Base-by-base conservation (phyloP, 768 basidiomycete species). In the Leccinum boreale region DNA sequence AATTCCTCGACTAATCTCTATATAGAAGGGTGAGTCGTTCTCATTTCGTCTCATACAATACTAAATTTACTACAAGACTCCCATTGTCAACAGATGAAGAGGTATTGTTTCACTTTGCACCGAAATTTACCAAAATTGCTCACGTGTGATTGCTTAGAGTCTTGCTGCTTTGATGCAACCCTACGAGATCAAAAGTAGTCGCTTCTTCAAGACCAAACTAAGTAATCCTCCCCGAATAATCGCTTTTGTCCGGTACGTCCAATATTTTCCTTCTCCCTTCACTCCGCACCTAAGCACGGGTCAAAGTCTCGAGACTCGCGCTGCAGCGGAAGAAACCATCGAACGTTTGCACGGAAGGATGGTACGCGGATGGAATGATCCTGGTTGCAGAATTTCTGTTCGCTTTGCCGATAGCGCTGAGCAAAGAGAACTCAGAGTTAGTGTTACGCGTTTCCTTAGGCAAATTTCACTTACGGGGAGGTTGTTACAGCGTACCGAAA, bases 151-250 rank as follows among this genome's bases (percentile, higher is more conserved):
- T 21, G 17, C 19, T 26, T 52, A 89, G 82, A 86, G 85, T 24
- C 78, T 92, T 29, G 68, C 78, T 1, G 82, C 83, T 6, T 78
- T 92, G 39, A 81, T 91, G n/a, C 73, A 78, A 0, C 90, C 90
- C 1, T 78, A 89, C 70, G 74, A 79, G 50, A 90, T 92, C 61
- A 85, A 82, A 69, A 89, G 87, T 65, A 87, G 83, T 62, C 79
- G 90, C 17, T 88, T 90, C 70, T 92, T 92, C 70, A 87, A 87
- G 70, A 91, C 89, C 10, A 81, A 86, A 61, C 70, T 92, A 23
- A 89, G 87, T 59, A 82, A 84, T 56, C 89, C 89, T 1, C 87
- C 89, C 19, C 77, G 89, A 57, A 88, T 90, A 60, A 91, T 92
- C 55, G 90, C 89, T 0, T 92, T 92, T 64, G 88, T 91, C 44